Evolutionary conservation across 805 yeast species (phyloP).

Genomic region (Saccharomyces eubayanus): DNA sequence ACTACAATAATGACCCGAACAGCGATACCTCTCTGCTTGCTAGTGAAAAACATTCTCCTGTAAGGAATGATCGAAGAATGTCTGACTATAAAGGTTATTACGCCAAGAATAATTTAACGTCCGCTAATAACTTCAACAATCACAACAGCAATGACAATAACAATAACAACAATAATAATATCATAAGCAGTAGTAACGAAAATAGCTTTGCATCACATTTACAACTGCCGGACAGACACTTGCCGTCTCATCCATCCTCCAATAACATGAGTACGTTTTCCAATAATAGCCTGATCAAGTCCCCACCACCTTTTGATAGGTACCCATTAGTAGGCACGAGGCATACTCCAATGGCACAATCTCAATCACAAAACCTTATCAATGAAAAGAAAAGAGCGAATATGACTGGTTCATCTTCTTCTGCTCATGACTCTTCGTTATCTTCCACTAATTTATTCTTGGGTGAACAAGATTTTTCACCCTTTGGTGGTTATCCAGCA

Average conservation of each 20-base stretch:
- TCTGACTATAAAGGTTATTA: slow-evolving; percentile 29
- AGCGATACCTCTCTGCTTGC: slow-evolving; percentile 1
- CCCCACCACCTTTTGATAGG: slow-evolving; percentile 56
- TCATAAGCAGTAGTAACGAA: not conserved
- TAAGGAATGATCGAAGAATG: slow-evolving; percentile 3
- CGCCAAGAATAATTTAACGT: slow-evolving; percentile 11
- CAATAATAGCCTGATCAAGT: slow-evolving; percentile 12
- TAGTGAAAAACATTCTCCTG: not conserved
- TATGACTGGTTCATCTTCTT: slow-evolving; percentile 26
- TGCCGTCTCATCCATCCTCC: not conserved
- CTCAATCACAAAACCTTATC: not conserved
- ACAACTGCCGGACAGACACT: not conserved
- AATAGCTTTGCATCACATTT: not conserved
- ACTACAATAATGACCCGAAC: slow-evolving; percentile 1
- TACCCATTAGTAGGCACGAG: slow-evolving; percentile 57
- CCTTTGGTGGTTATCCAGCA: slow-evolving; percentile 97
- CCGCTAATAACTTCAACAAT: not conserved
- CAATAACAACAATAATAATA: slow-evolving; percentile 3
- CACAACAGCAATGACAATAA: slow-evolving; percentile 4
- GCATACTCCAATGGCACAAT: not conserved
- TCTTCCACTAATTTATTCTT: slow-evolving; percentile 35
- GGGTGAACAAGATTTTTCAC: slow-evolving; percentile 62
- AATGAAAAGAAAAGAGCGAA: not conserved
- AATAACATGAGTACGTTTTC: not conserved
- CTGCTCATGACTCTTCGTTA: slow-evolving; percentile 12